Percentiles rank a stretch among this genome's conserved stretches.
phyloP scores from a whole-genome alignment of 2,329 filamentous ascomycete genomes.

The Neofusicoccum cordaticola region DNA sequence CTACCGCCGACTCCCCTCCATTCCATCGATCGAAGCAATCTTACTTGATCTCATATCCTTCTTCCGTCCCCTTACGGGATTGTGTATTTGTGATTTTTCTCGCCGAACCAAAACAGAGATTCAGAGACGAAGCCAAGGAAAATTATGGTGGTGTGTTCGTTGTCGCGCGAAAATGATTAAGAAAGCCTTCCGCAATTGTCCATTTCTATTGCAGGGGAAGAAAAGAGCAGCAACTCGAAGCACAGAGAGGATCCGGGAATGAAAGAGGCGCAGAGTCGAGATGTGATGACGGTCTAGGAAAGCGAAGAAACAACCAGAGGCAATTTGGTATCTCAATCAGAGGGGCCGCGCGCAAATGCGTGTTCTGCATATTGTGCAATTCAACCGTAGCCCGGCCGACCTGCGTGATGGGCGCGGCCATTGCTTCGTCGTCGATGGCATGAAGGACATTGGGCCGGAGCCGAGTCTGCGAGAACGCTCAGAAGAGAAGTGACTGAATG shows the following conservation, averaged over 20 bases:
- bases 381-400: neutral
- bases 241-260: neutral
- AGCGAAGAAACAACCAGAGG: neutral
- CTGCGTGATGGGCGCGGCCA: neutral
- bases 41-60: no score
- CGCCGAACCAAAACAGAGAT: neutral
- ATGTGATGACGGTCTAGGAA: neutral
- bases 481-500: neutral
- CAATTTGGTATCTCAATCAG: constrained; percentile 13
- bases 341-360: neutral
- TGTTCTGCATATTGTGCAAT: neutral
- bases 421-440: neutral
- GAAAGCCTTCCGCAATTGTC: neutral
- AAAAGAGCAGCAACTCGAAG: neutral
- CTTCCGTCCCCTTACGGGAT: no score
- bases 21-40: no score
- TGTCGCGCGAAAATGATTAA: neutral
- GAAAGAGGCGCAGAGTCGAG: neutral
- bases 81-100: neutral
- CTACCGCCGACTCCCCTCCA: no score
- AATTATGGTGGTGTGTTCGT: neutral
- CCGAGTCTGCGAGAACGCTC: neutral
- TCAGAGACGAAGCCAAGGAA: neutral
- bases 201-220: neutral
- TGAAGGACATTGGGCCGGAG: neutral